These are phyloP conservation scores for Kodamaea hsintzibuensis DNA, from an alignment of 805 yeast species.

Conservation along the genomic window DNA sequence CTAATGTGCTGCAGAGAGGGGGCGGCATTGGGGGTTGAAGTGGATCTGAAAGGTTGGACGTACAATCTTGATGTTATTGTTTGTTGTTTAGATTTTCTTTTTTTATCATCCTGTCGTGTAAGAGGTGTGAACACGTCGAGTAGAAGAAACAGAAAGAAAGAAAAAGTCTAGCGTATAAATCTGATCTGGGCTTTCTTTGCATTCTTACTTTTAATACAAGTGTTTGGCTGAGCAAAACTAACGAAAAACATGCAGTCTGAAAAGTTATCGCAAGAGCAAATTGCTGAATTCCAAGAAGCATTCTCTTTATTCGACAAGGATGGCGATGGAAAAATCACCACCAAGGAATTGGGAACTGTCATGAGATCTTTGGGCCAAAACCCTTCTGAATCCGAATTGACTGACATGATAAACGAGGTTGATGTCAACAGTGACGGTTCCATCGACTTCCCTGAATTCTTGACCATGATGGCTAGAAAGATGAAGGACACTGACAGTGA, in stretches of 20 bases:
- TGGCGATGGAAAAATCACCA: constrained; percentile 94
- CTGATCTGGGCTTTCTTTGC: background rate
- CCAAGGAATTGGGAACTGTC: constrained; percentile 94
- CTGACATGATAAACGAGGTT: constrained; percentile 96
- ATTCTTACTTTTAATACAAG: background rate
- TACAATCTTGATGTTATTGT: background rate
- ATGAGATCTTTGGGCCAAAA: constrained; percentile 99
- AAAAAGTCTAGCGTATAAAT: background rate
- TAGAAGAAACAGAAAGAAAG: background rate
- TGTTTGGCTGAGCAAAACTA: background rate
- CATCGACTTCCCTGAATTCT: constrained; percentile 49
- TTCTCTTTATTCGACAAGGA: constrained; percentile 96
- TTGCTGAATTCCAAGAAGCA: constrained; percentile 96
- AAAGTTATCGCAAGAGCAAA: constrained; percentile 92
- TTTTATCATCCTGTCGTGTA: background rate
- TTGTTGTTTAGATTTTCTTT: background rate
- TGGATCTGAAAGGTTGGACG: background rate
- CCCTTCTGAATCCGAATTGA: constrained; percentile 93
- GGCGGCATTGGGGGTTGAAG: background rate
- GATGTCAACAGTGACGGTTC: constrained; percentile 92
- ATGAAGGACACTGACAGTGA: constrained; percentile 96
- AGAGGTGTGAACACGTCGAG: background rate
- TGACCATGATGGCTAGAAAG: constrained; percentile 52
- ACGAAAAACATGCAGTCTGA: constrained; percentile 54
- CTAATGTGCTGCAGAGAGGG: background rate